phyloP scores from a whole-genome alignment of 2,329 filamentous ascomycete species.

The Blastomyces parvus region DNA sequence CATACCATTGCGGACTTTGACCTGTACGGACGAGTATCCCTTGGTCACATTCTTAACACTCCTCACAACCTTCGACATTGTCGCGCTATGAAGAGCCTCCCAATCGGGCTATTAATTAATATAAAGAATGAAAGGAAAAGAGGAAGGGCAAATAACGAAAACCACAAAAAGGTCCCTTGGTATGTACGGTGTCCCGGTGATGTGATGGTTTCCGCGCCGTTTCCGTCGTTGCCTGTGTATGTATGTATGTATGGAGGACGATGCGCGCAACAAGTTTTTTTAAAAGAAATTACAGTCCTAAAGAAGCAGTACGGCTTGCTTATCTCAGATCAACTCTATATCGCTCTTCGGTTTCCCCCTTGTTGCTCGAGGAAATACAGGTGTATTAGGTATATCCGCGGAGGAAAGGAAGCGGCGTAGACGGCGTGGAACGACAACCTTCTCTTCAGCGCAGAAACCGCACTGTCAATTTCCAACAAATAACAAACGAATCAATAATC shows the following conservation, averaged over 20 bases:
- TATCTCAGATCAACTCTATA: neutral
- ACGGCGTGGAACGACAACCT: neutral
- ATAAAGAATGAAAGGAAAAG: neutral
- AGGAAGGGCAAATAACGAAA: neutral
- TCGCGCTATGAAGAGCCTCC: neutral
- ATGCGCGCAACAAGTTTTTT: neutral
- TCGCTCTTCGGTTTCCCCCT: neutral
- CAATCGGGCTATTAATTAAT: neutral
- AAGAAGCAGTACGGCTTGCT: neutral
- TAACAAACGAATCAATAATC: neutral
- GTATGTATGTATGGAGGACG: neutral
- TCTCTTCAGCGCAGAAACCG: neutral
- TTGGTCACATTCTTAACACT: conserved; percentile 99
- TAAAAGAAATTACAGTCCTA: neutral
- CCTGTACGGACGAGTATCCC: conserved; percentile 90
- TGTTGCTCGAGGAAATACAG: neutral
- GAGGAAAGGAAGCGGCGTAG: neutral
- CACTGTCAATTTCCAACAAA: neutral
- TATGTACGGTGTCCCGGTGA: neutral
- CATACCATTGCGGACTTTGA: conserved; percentile 96
- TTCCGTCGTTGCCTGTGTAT: neutral
- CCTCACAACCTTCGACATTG: conserved; percentile 93
- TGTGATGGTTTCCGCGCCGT: neutral
- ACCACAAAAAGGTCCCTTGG: neutral
- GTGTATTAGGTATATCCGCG: neutral